These are phyloP conservation scores for Trapa bicornis DNA, from an alignment of 345 rosid genomes.

Conservation along the genomic window DNA sequence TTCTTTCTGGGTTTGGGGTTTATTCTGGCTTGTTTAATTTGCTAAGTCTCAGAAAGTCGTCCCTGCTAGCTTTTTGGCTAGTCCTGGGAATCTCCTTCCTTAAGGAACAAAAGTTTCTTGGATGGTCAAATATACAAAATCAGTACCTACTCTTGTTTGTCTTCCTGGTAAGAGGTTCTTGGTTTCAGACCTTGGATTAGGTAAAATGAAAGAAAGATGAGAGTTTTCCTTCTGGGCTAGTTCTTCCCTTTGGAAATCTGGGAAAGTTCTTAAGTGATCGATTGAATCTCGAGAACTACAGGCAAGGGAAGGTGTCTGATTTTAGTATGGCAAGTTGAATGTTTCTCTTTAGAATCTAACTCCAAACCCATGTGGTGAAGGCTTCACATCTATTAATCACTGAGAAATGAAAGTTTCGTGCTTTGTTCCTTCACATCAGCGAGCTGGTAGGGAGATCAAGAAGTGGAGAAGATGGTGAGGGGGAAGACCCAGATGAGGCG, in stretches of 20 bases:
- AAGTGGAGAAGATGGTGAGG: constrained; percentile 36
- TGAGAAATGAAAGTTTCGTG: too few species aligned
- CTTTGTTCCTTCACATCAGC: not conserved
- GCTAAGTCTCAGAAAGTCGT: too few species aligned
- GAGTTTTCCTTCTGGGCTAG: not conserved
- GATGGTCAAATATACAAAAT: not conserved
- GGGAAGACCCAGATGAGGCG: constrained; percentile 67
- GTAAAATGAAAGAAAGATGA: not conserved
- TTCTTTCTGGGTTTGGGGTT: not conserved
- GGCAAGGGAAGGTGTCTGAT: too few species aligned
- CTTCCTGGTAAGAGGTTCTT: not conserved
- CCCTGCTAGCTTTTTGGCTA: not conserved
- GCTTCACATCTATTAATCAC: too few species aligned
- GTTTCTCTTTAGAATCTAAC: too few species aligned
- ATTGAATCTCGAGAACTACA: not conserved
- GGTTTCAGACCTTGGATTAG: not conserved
- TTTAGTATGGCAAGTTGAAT: too few species aligned
- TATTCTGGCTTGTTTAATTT: not conserved
- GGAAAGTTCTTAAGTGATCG: not conserved
- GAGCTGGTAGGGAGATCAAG: not conserved
- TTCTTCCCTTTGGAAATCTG: not conserved
- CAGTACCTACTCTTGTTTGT: not conserved
- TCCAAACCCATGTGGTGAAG: too few species aligned
- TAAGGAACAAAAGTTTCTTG: not conserved
- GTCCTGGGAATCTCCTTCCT: not conserved